A percentile compares a stretch with the other conserved stretches of the same genome.
phyloP scores from a whole-genome alignment of 202 grass and related monocot species.

The Panicum virgatum region DNA sequence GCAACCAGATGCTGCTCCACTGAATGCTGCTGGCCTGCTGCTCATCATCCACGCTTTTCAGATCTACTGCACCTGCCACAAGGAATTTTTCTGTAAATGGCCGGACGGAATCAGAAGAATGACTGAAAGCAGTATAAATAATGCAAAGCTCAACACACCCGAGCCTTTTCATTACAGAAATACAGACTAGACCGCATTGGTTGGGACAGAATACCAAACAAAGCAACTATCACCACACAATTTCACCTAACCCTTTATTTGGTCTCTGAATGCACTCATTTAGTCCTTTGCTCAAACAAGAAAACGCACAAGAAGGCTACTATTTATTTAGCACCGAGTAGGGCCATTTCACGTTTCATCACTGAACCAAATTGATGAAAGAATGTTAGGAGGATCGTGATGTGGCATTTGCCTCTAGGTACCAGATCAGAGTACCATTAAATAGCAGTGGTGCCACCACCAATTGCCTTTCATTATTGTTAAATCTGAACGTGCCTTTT shows the following conservation, averaged over 20 bases:
- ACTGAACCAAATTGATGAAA: neutral
- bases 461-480: too few species aligned
- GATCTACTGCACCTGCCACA: neutral
- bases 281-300: neutral
- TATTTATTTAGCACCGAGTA: neutral
- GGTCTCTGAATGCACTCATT: constrained; percentile 13
- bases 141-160: too few species aligned
- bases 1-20: too few species aligned
- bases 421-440: constrained; percentile 5
- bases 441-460: neutral
- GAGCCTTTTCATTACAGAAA: too few species aligned
- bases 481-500: neutral
- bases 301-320: neutral
- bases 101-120: too few species aligned
- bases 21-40: constrained; percentile 24
- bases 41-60: neutral
- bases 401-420: neutral
- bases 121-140: too few species aligned
- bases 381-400: neutral
- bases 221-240: neutral
- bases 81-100: neutral
- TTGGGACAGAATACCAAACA: constrained; percentile 28
- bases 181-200: neutral
- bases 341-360: neutral
- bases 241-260: constrained; percentile 38